Evolutionary conservation across 305 asterid species (phyloP).

Genomic region (Rubia balearica): DNA sequence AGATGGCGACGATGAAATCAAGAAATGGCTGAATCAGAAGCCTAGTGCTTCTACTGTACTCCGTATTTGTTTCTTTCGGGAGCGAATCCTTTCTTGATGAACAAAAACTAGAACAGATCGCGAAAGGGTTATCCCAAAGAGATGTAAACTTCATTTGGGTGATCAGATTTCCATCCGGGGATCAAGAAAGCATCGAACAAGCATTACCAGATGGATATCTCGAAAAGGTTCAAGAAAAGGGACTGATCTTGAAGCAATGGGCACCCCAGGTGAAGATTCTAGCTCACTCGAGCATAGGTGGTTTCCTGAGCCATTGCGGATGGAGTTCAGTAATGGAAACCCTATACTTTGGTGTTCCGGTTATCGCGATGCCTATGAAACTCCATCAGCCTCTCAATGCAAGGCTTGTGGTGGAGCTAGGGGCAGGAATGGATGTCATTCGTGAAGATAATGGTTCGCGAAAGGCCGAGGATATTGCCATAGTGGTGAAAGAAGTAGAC

Average conservation of each 20-base stretch:
- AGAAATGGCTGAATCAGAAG: conserved; percentile 13
- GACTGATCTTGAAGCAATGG: too few relatives aligned
- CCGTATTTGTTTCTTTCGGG: conserved; percentile 13
- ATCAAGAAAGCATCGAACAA: not conserved
- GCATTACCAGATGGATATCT: conserved; percentile 12
- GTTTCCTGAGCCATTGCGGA: too few relatives aligned
- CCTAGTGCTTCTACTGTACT: conserved; percentile 1
- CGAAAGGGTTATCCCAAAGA: conserved; percentile 8
- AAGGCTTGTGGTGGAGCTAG: conserved; percentile 25
- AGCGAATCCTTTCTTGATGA: conserved; percentile 11
- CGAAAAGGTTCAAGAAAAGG: conserved; percentile 6
- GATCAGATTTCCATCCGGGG: conserved; percentile 3
- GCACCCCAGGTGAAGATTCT: too few relatives aligned
- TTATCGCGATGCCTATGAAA: conserved; percentile 38
- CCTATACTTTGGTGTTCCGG: conserved; percentile 9
- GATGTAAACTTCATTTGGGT: conserved; percentile 16
- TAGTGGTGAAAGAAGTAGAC: conserved; percentile 16
- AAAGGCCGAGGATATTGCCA: conserved; percentile 19
- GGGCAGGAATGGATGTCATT: conserved; percentile 30
- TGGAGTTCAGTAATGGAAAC: too few relatives aligned
- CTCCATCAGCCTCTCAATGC: conserved; percentile 26
- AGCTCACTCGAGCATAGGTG: too few relatives aligned
- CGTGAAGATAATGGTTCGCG: conserved; percentile 26
- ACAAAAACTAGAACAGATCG: conserved; percentile 12
- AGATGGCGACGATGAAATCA: conserved; percentile 6